These are phyloP conservation scores for Tetrapisispora pingtungensis DNA, from an alignment of 805 yeast species.

Conservation along the genomic window DNA sequence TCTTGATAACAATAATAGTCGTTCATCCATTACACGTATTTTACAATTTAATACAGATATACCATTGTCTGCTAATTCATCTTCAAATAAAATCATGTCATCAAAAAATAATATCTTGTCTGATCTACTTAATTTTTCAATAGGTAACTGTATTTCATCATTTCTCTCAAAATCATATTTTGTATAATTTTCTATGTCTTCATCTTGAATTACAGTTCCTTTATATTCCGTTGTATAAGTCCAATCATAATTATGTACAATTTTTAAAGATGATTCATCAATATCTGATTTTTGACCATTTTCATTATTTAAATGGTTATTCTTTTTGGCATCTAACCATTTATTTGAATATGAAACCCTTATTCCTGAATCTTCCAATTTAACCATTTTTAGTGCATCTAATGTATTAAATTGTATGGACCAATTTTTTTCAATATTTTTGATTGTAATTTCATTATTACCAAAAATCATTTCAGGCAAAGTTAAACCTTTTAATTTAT, in stretches of 20 bases:
- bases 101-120: conserved; percentile 87
- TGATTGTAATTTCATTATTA: conserved; percentile 53
- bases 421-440: conserved; percentile 33
- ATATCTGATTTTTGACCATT: conserved; percentile 17
- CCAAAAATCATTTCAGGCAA: conserved; percentile 98
- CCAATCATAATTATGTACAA: conserved; percentile 90
- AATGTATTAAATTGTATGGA: conserved; percentile 59
- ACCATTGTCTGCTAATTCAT: conserved; percentile 95
- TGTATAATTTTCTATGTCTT: conserved; percentile 5
- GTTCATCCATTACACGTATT: conserved; percentile 78
- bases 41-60: conserved; percentile 67
- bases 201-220: conserved; percentile 38
- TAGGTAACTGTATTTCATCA: conserved; percentile 44
- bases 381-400: conserved; percentile 54
- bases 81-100: conserved; percentile 83
- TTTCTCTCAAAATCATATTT: conserved; percentile 16
- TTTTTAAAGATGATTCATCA: conserved; percentile 40
- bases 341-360: conserved; percentile 80
- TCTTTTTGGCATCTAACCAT: conserved; percentile 47
- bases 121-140: conserved; percentile 54
- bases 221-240: conserved; percentile 75
- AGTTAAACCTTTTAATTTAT: conserved; percentile 55
- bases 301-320: conserved; percentile 1
- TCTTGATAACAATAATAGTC: conserved; percentile 63
- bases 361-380: conserved; percentile 40